Evolutionary conservation across 78 protist genomes (phyloP).

Genomic region (Dictyostelium brefeldianum): DNA sequence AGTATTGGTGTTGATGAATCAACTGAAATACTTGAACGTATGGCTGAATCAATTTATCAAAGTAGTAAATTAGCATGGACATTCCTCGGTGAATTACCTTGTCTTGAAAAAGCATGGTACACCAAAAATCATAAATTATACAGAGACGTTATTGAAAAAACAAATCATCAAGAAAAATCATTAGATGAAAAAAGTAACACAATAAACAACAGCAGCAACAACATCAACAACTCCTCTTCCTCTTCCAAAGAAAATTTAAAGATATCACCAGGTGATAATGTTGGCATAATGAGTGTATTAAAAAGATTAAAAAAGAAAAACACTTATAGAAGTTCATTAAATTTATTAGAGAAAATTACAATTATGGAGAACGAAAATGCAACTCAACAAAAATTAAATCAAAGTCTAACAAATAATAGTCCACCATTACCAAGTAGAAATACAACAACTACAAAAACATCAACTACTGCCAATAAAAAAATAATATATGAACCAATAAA

Average conservation of each 20-base stretch:
- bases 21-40: background rate
- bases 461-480: background rate
- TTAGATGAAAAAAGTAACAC: background rate
- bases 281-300: background rate
- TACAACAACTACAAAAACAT: background rate
- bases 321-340: background rate
- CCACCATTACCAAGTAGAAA: background rate
- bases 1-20: background rate
- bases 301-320: background rate
- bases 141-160: background rate
- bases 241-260: background rate
- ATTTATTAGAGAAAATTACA: background rate
- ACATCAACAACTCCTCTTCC: background rate
- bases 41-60: conserved; percentile 7
- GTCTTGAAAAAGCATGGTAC: background rate
- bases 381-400: background rate
- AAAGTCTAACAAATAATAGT: background rate
- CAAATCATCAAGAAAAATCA: background rate
- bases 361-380: conserved; percentile 10
- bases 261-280: background rate
- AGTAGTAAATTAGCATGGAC: background rate
- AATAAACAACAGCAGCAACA: background rate
- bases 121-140: background rate
- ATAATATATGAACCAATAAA: conserved; percentile 12
- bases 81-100: background rate